These are phyloP conservation scores for cucumber (Cucumis sativus) DNA, from an alignment of 306 rosid genomes.

Conservation along the genomic window DNA sequence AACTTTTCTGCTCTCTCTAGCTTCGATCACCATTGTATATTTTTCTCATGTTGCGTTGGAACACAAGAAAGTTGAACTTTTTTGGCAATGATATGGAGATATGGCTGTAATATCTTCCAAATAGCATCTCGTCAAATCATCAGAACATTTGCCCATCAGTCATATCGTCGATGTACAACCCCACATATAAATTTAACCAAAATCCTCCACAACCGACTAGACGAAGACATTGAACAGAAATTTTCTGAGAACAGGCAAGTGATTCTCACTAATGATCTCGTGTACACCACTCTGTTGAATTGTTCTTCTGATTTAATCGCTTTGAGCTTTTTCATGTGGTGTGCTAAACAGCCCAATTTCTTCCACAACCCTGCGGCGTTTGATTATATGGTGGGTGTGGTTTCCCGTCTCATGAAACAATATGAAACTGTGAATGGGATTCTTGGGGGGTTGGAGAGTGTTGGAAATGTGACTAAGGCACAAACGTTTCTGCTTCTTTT, in stretches of 20 bases:
- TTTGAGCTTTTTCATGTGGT: conserved; percentile 39
- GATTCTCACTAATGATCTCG: conserved; percentile 18
- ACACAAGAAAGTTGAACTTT: neutral
- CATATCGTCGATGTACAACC: conserved; percentile 3
- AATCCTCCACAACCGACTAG: neutral
- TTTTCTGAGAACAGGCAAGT: conserved; percentile 6
- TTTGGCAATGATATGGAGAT: conserved; percentile 16
- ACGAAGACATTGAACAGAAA: neutral
- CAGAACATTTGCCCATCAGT: neutral
- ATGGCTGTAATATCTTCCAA: conserved; percentile 10
- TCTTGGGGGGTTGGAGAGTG: conserved; percentile 20
- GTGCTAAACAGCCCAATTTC: conserved; percentile 28
- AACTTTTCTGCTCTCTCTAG: neutral
- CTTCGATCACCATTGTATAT: neutral
- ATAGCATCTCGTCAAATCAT: conserved; percentile 7
- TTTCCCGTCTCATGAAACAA: conserved; percentile 20
- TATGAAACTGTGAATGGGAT: conserved; percentile 25
- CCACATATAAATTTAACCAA: neutral
- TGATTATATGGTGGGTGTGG: conserved; percentile 25
- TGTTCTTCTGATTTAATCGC: conserved; percentile 48
- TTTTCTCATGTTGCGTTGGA: neutral
- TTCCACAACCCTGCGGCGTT: conserved; percentile 15
- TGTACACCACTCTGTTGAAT: conserved; percentile 21
- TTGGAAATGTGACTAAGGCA: conserved; percentile 38
- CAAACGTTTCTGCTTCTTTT: conserved; percentile 32